phyloP scores from a whole-genome alignment of 495 filamentous ascomycete species.

The Podospora australis region DNA sequence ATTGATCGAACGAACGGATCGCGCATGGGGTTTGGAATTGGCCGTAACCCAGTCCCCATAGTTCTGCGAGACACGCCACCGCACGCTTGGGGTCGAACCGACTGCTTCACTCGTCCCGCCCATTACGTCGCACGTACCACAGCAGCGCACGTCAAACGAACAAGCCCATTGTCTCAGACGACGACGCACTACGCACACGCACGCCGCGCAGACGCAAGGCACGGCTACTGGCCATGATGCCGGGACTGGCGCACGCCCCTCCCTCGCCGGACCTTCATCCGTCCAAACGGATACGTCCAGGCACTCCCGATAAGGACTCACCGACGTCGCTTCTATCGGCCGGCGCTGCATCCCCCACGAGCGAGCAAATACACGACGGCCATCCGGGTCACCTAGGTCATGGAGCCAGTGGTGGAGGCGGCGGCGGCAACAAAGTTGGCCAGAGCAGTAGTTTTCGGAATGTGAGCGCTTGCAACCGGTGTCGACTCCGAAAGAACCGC shows the following conservation, averaged over 20 bases:
- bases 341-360: conserved; percentile 21
- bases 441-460: conserved; percentile 70
- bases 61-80: too few relatives aligned
- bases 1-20: too few relatives aligned
- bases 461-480: conserved; percentile 91
- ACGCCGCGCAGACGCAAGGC: too few relatives aligned
- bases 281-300: conserved; percentile 45
- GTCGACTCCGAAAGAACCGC: conserved; percentile 84
- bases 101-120: too few relatives aligned
- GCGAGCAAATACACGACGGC: conserved; percentile 31
- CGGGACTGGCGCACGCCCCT: conserved; percentile 32
- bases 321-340: conserved; percentile 30
- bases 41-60: too few relatives aligned
- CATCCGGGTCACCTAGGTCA: conserved; percentile 8
- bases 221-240: conserved; percentile 29
- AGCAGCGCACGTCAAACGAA: too few relatives aligned
- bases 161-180: too few relatives aligned
- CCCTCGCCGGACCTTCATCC: conserved; percentile 39
- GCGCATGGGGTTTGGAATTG: too few relatives aligned
- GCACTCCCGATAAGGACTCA: conserved; percentile 43
- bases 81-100: too few relatives aligned
- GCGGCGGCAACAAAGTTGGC: conserved; percentile 30
- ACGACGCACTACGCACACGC: too few relatives aligned
- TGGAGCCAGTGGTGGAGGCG: conserved; percentile 3
- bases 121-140: too few relatives aligned